Evolutionary conservation across 257 asterid species (phyloP).

Genomic region (Fraxinus pennsylvanica): DNA sequence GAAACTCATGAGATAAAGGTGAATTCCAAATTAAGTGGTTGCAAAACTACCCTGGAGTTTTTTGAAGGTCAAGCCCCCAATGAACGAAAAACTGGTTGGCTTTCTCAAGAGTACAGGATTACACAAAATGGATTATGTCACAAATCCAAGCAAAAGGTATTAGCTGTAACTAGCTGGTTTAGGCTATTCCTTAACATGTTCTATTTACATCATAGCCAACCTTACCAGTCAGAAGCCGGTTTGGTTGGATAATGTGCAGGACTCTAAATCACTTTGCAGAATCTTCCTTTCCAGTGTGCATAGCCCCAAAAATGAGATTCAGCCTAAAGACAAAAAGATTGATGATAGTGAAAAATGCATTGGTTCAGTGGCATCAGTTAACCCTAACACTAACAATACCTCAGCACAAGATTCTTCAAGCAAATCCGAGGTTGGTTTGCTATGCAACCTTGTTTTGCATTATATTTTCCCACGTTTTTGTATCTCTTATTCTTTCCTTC

Average conservation of each 20-base stretch:
- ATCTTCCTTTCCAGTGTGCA: slow-evolving; percentile 36
- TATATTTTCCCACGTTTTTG: neutral
- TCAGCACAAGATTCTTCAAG: slow-evolving; percentile 25
- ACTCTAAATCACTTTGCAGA: slow-evolving; percentile 50
- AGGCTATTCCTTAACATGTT: slow-evolving; percentile 1
- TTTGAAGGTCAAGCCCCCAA: slow-evolving; percentile 39
- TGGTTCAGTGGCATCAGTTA: slow-evolving; percentile 22
- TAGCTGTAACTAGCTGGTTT: neutral
- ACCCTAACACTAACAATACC: slow-evolving; percentile 7
- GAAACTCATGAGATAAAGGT: slow-evolving; percentile 46
- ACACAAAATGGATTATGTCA: slow-evolving; percentile 29
- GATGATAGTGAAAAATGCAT: slow-evolving; percentile 15
- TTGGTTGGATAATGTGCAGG: slow-evolving; percentile 59
- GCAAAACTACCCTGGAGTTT: slow-evolving; percentile 60
- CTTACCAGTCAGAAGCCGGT: slow-evolving; percentile 32
- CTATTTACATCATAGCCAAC: slow-evolving; percentile 28
- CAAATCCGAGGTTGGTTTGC: slow-evolving; percentile 42
- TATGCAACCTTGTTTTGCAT: slow-evolving; percentile 9
- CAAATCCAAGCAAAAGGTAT: slow-evolving; percentile 47
- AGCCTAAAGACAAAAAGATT: slow-evolving; percentile 1
- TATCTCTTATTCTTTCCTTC: slow-evolving; percentile 1
- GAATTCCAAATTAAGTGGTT: slow-evolving; percentile 46
- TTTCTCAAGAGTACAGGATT: slow-evolving; percentile 61
- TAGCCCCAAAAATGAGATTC: slow-evolving; percentile 23
- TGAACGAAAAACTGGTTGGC: slow-evolving; percentile 47